Evolutionary conservation across 805 yeast genomes (phyloP), one percentile per base, ranked within the genome.

Genomic region (Saccharomycopsis malanga): DNA sequence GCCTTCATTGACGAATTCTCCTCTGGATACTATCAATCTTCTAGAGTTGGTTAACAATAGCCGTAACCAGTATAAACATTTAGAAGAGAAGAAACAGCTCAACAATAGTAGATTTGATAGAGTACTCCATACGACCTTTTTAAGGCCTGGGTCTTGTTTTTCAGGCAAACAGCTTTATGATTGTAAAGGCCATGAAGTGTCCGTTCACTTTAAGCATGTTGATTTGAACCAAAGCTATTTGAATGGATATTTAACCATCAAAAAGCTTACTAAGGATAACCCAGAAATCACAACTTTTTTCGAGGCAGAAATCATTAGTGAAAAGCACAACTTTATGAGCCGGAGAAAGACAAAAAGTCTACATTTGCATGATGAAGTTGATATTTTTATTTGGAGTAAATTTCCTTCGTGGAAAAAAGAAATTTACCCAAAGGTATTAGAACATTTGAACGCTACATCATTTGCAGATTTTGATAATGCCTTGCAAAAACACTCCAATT

Each of bases 251-350:
- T 65, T 84, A 39, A 79, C 81, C 42, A 84, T 84, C 44, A 69
- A 74, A 39, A 87, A 88, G 2, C 66, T 84, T 34, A 83, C 91
- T 0, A 76, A 72, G 44, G 68, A 76, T 23, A 73, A 80, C 55
- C 87, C 88, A 1, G 78, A 79, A 55, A 81, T 84, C 51, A 73
- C 81, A n/a, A 84, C 93, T 1, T 83, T 76, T 59, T 84, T 84
- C 65, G 80, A 76, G 56, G 82, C 80, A 4, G 86, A 81, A 55
- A 75, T 80, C 38, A 70, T 80, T 37, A 77, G 80, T 53, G 74
- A 66, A 58, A 70, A 48, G 35, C 71, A 72, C 56, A 70, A 79
- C 9, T 81, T 81, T 54, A 34, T 51, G 17, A 48, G 50, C 29
- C 30, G 54, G 18, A 37, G 34, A n/a, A 39, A 17, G 21, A 40